phyloP scores from a whole-genome alignment of 2,329 filamentous ascomycete genomes.

The Zymoseptoria tritici region DNA sequence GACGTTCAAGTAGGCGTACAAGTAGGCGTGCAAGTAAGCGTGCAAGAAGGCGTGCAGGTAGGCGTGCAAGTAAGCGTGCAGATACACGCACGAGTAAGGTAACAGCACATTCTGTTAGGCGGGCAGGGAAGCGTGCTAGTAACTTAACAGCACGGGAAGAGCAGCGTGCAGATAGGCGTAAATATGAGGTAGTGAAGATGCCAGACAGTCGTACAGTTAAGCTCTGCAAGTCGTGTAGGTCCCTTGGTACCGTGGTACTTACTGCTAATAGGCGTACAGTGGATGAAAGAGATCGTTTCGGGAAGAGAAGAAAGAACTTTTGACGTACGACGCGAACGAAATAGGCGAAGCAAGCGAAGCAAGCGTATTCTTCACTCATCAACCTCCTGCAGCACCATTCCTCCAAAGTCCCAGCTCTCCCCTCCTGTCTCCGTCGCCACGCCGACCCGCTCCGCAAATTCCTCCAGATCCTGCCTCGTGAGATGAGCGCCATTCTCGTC shows the following conservation, averaged over 20 bases:
- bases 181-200: not conserved
- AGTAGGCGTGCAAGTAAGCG: not conserved
- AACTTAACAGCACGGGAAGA: too few species aligned
- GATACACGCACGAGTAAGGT: too few species aligned
- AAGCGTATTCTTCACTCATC: not conserved
- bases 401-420: not conserved
- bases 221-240: too few species aligned
- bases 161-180: not conserved
- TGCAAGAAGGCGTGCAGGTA: not conserved
- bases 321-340: not conserved
- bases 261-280: not conserved
- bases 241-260: not conserved
- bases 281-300: not conserved
- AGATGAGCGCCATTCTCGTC: not conserved
- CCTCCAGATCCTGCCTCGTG: not conserved
- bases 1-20: not conserved
- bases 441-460: not conserved
- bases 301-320: not conserved
- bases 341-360: not conserved
- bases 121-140: too few species aligned
- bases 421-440: not conserved
- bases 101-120: too few species aligned
- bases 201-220: not conserved
- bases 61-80: not conserved
- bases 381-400: not conserved